Percentiles rank a stretch among this genome's conserved stretches.
Conservation (phyloP, 805 yeast species). For the Cyberlindnera saturnus region DNA sequence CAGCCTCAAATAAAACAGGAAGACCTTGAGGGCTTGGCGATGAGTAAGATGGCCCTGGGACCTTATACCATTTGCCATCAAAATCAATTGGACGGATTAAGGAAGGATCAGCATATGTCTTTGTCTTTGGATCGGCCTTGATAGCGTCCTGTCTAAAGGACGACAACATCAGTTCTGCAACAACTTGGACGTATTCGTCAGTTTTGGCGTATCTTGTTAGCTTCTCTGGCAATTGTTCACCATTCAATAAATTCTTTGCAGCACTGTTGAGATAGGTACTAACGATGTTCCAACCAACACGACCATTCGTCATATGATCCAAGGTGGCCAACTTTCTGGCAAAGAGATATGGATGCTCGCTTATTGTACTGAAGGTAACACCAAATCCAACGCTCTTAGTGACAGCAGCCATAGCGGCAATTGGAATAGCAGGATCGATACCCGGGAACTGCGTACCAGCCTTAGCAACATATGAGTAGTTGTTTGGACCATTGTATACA, state of each 20-base stretch:
- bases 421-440: constrained; percentile 32
- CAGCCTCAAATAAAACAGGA: constrained; percentile 40
- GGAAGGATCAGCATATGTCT: constrained; percentile 28
- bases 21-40: constrained; percentile 39
- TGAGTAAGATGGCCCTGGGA: constrained; percentile 36
- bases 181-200: constrained; percentile 33
- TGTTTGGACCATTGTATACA: constrained; percentile 28
- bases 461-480: constrained; percentile 9
- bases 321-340: constrained; percentile 34
- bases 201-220: constrained; percentile 33
- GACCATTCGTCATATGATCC: constrained; percentile 35
- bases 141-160: constrained; percentile 33
- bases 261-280: constrained; percentile 34
- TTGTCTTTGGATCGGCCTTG: constrained; percentile 13
- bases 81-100: constrained; percentile 32
- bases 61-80: constrained; percentile 33
- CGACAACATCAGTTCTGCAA: constrained; percentile 30
- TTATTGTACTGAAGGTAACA: constrained; percentile 33
- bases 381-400: constrained; percentile 33
- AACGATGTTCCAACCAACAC: constrained; percentile 40
- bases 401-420: constrained; percentile 36
- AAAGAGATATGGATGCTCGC: constrained; percentile 34
- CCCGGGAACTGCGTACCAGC: constrained; percentile 31
- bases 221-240: constrained; percentile 29
- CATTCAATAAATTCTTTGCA: constrained; percentile 29